Conservation (phyloP, 352 stramenopile species). For the Globisporangium iwayamae region DNA sequence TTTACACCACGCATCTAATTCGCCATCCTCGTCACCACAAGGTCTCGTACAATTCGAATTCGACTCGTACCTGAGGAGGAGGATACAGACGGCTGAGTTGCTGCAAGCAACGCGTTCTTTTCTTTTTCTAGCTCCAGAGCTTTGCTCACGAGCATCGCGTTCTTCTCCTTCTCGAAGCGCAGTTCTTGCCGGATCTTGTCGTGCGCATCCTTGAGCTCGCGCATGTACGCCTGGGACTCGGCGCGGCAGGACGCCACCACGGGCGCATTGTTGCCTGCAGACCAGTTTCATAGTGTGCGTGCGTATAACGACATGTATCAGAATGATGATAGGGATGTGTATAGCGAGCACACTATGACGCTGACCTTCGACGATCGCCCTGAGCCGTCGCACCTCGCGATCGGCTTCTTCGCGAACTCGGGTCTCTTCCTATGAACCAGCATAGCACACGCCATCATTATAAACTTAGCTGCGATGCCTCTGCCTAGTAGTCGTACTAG, state of each 20-base stretch:
- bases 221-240: slow-evolving; percentile 62
- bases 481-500: no score
- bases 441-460: background rate
- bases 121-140: slow-evolving; percentile 67
- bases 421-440: slow-evolving; percentile 54
- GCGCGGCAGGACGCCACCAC: slow-evolving; percentile 50
- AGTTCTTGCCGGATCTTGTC: slow-evolving; percentile 57
- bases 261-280: slow-evolving; percentile 38
- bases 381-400: slow-evolving; percentile 64
- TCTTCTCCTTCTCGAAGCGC: slow-evolving; percentile 75
- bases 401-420: slow-evolving; percentile 69
- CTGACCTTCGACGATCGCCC: slow-evolving; percentile 52
- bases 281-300: no score
- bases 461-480: no score
- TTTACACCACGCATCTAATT: background rate
- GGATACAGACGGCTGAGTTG: background rate
- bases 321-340: no score
- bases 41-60: background rate
- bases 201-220: slow-evolving; percentile 59
- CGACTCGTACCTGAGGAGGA: background rate
- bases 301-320: no score
- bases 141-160: slow-evolving; percentile 61
- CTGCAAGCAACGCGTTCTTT: slow-evolving; percentile 50
- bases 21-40: background rate
- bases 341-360: background rate